These are phyloP conservation scores for Aspergillus sclerotialis DNA, from an alignment of 2,329 filamentous ascomycete genomes.

Conservation along the genomic window DNA sequence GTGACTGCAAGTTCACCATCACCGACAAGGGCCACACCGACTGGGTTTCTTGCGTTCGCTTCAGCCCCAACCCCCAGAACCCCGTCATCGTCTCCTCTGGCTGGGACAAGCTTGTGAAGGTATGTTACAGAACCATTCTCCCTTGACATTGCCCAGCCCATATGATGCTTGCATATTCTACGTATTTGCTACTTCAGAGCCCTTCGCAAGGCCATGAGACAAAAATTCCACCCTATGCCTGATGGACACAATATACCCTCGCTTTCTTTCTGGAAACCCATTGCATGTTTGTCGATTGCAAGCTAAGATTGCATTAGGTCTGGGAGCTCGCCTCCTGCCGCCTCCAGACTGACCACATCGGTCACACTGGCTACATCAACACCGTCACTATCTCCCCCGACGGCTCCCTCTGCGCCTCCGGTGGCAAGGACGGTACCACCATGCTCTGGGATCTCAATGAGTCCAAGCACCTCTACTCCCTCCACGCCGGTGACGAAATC, in stretches of 20 bases:
- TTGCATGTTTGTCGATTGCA: constrained; percentile 3
- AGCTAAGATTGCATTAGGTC: constrained; percentile 55
- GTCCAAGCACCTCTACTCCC: constrained; percentile 99
- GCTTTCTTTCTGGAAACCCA: constrained; percentile 7
- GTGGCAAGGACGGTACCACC: constrained; percentile 99
- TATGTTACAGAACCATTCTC: constrained; percentile 46
- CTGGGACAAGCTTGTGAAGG: constrained; percentile 99
- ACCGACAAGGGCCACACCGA: constrained; percentile 99
- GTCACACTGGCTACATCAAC: constrained; percentile 99
- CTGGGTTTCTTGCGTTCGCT: constrained; percentile 99
- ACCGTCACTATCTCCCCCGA: constrained; percentile 99
- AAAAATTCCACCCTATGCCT: constrained; percentile 70
- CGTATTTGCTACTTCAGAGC: constrained; percentile 99
- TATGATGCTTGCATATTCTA: constrained; percentile 88
- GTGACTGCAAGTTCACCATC: constrained; percentile 99
- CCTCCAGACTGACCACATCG: constrained; percentile 99
- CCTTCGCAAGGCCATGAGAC: constrained; percentile 91
- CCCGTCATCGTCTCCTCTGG: constrained; percentile 97
- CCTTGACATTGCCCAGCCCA: constrained; percentile 31
- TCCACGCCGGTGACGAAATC: constrained; percentile 99
- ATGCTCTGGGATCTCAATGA: constrained; percentile 99
- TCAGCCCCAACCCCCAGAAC: constrained; percentile 99
- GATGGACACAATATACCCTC: constrained; percentile 24
- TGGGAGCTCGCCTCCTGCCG: constrained; percentile 99
- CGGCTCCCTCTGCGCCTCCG: constrained; percentile 96